phyloP scores from a whole-genome alignment of 2,329 filamentous ascomycete genomes.

The Pseudogymnoascus sp. region DNA sequence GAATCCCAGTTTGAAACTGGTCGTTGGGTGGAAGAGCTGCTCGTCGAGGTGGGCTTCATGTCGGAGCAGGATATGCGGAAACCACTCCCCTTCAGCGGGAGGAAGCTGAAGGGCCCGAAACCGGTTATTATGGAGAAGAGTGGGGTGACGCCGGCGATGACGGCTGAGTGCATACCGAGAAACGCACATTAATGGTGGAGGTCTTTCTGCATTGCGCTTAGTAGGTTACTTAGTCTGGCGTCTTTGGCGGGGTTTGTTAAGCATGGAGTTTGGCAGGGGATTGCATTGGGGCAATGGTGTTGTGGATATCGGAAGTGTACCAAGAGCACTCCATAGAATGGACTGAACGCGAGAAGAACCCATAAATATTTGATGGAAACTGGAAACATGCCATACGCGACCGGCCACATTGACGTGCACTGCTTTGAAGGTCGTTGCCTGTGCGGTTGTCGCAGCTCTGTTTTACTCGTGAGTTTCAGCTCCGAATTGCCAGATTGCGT shows the following conservation, averaged over 20 bases:
- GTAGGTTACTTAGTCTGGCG: not conserved
- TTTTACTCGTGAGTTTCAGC: not conserved
- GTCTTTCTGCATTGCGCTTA: not conserved
- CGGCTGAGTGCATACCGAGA: not conserved
- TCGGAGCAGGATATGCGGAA: constrained; percentile 9
- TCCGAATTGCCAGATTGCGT: not conserved
- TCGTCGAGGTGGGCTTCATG: constrained; percentile 23
- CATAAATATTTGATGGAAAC: not conserved
- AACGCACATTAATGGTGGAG: not conserved
- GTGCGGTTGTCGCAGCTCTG: not conserved
- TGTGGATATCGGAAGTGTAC: constrained; percentile 2
- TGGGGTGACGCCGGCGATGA: not conserved
- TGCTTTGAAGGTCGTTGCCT: not conserved
- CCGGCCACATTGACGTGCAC: not conserved
- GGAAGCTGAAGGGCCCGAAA: not conserved
- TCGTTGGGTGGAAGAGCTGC: constrained; percentile 50
- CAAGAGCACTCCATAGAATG: not conserved
- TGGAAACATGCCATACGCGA: not conserved
- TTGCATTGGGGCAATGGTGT: not conserved
- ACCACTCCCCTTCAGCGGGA: not conserved
- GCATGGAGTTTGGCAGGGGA: not conserved
- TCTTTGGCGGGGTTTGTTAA: not conserved
- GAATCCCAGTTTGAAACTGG: constrained; percentile 64
- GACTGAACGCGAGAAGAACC: not conserved
- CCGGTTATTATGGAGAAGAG: not conserved